Evolutionary conservation across 768 basidiomycete species (phyloP).

Genomic region (Podaxis pistillaris): DNA sequence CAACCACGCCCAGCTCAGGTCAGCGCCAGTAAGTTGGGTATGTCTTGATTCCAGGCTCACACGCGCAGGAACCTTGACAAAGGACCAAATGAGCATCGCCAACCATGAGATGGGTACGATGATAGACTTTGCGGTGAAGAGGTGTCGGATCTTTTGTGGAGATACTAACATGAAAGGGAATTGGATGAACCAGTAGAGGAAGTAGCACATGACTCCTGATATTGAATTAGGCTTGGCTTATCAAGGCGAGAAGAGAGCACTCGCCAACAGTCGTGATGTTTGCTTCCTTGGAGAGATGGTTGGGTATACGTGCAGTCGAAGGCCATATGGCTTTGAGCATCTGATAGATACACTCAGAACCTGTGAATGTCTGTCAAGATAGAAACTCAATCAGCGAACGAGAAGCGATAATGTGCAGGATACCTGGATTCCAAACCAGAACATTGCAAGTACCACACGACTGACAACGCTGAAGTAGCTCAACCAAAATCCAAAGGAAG

Average conservation of each 20-base stretch:
- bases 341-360: slow-evolving; percentile 77
- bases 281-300: slow-evolving; percentile 54
- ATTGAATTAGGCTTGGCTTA: neutral
- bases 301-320: slow-evolving; percentile 59
- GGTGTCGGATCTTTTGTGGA: slow-evolving; percentile 72
- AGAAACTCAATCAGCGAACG: neutral
- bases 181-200: slow-evolving; percentile 77
- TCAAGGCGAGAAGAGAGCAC: slow-evolving; percentile 15
- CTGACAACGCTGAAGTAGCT: slow-evolving; percentile 85
- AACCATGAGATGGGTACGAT: slow-evolving; percentile 66
- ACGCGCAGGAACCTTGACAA: slow-evolving; percentile 63
- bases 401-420: neutral
- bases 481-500: slow-evolving; percentile 88
- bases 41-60: slow-evolving; percentile 56
- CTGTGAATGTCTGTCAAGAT: slow-evolving; percentile 43
- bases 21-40: slow-evolving; percentile 48
- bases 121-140: slow-evolving; percentile 71
- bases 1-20: slow-evolving; percentile 78
- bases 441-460: slow-evolving; percentile 71
- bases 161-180: slow-evolving; percentile 75
- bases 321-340: slow-evolving; percentile 89
- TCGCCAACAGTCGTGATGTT: slow-evolving; percentile 63
- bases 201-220: slow-evolving; percentile 69
- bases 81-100: slow-evolving; percentile 78
- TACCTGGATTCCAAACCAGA: slow-evolving; percentile 81